Base-by-base conservation (phyloP, 192 early-diverging fungal species). In the Gorgonomyces haynaldii region DNA sequence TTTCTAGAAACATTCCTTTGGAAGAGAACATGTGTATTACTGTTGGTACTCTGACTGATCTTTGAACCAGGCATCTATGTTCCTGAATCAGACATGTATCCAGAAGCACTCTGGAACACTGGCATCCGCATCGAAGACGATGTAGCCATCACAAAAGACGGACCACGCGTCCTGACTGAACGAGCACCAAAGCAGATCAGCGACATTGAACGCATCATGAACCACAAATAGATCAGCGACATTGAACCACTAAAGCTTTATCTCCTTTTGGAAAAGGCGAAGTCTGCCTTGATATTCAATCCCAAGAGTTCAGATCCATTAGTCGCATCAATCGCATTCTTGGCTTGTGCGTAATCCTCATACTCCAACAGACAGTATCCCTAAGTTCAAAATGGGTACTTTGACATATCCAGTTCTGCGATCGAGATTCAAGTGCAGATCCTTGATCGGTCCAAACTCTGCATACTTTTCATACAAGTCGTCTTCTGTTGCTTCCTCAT, bases 91-190 rank as follows among this genome's bases (percentile, higher is more conserved):
- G 37, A 61, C 51, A 65, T 59, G 9, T 98, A 84, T 62, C 88
- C 90, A 4, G n/a, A n/a, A n/a, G 67, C 69, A 47, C 89, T 81
- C 58, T 84, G 86, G 10, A 86, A 88, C 0, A 86, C 91, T 36
- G 95, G 90, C 17, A 83, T 98, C 34, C 79, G 95, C 29, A 94
- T 98, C 31, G 95, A 98, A 54, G 95, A 98, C 58, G 86, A 98
- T 64, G 77, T 98, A 2, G 79, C 81, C 7, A 75, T 98, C 57
- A 53, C 63, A n/a, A 45, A 42, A n/a, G 37, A 39, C 13, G 76
- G 69, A 4, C 76, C 83, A 7, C 63, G 74, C 34, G 77, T 92
- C 8, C 66, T 93, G 20, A 87, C 76, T 20, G 67, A 66, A 2
- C 70, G 64, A 12, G 80, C 84, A 3, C 93, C 89, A 26, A 93